Evolutionary conservation across 768 basidiomycete genomes (phyloP), one percentile per base, ranked within the genome.

Genomic region (Auriculariales sp.): DNA sequence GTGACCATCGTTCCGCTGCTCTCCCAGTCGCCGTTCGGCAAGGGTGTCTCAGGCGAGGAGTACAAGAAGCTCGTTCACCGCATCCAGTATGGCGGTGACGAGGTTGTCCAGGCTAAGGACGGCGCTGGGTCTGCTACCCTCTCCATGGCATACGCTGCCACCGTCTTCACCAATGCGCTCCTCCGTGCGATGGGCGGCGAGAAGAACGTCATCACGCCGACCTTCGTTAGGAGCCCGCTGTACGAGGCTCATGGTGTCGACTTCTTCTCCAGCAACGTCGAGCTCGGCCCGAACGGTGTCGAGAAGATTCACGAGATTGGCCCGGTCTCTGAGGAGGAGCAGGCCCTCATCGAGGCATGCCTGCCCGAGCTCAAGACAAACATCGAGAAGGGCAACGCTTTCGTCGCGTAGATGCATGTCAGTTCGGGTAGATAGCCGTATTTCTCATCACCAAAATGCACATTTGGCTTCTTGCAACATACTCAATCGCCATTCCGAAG

Each of bases 71-170:
- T 97, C 54, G 83, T 99, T 49, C 69, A 94, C 71, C 79, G 94
- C 51, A 97, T 98, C 62, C 94, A 99, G 65, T 98, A 78, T 58
- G 94, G 94, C 63, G 94, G 94, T 68, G 94, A 99, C 60, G 93
- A 97, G 69, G 93, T 97, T 55, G 94, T 98, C 62, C 83, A 95
- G 74, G 93, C 93, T 47, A 98, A 98, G 75, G 92, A 93, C 56
- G 82, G 83, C 56, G 78, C 81, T 33, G 83, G 82, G 48, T 77
- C 74, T 34, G 82, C 82, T 30, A 85, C 82, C 25, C 75, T 85
- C 51, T 81, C 79, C 49, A 85, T 85, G 83, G 80, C 81, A 11
- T 82, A 79, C 61, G 81, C 83, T 49, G 82, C 78, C 57, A 80
- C 82, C 61, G 78, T 78, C 66, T 85, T 83, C 63, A 68, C 83